phyloP scores from a whole-genome alignment of 169 alveolate genomes.

The Plasmodium vivax region DNA sequence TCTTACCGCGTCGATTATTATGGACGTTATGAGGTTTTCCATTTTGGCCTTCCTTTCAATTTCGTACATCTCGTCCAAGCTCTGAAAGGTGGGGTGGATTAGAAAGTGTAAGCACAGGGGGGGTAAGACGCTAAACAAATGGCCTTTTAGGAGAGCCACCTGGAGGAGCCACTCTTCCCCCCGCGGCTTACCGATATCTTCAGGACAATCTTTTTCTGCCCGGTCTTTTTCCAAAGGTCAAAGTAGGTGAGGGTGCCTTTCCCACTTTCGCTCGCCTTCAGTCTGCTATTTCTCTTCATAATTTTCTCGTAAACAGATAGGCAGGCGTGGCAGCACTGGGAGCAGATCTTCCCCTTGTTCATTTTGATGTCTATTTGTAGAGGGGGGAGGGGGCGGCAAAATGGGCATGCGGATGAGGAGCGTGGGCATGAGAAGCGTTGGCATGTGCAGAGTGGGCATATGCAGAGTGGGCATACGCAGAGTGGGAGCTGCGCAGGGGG shows the following conservation, averaged over 20 bases:
- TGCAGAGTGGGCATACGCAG: not conserved
- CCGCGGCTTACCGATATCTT: conserved; percentile 69
- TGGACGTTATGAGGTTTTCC: conserved; percentile 80
- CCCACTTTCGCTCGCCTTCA: not conserved
- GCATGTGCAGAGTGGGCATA: not conserved
- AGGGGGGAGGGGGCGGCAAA: not conserved
- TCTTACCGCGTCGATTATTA: conserved; percentile 87
- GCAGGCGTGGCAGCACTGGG: conserved; percentile 95
- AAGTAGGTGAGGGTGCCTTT: conserved; percentile 33
- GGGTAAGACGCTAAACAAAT: not conserved
- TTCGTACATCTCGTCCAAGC: conserved; percentile 85
- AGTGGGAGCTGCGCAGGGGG: not conserved
- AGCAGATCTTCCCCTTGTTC: conserved; percentile 94
- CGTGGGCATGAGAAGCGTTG: not conserved
- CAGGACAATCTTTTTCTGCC: conserved; percentile 86
- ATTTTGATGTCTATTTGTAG: conserved; percentile 87
- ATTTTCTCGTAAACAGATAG: conserved; percentile 65
- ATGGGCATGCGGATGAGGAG: not conserved
- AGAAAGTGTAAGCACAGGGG: not conserved
- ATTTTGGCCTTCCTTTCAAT: conserved; percentile 82
- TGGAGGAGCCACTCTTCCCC: not conserved
- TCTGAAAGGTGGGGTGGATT: conserved; percentile 20
- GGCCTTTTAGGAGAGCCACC: not conserved
- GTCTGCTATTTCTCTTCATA: conserved; percentile 42
- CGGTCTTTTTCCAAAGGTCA: conserved; percentile 77